Percentiles rank a stretch among this genome's conserved stretches.
Conservation (phyloP, 192 early-diverging fungal species). For the Pilaira anomala region DNA sequence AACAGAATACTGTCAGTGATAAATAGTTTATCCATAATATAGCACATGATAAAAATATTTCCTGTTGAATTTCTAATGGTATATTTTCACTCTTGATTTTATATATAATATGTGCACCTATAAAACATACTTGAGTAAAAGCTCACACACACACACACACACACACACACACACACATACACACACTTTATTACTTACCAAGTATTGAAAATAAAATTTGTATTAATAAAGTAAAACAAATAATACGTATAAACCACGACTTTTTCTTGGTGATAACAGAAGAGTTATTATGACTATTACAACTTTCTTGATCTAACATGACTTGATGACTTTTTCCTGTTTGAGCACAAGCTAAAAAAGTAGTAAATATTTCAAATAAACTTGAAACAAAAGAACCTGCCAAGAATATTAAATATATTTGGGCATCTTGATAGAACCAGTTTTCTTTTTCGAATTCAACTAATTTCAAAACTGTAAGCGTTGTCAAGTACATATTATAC, state of each 20-base stretch:
- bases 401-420: slow-evolving; percentile 15
- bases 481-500: slow-evolving; percentile 16
- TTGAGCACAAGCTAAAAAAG: neutral
- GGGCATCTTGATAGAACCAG: neutral
- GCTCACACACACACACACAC: neutral
- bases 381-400: slow-evolving; percentile 14
- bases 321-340: neutral
- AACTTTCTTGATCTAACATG: neutral
- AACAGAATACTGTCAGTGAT: neutral
- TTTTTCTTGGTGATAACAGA: neutral
- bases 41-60: neutral
- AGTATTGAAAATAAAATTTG: neutral
- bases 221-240: neutral
- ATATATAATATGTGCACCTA: slow-evolving; percentile 16
- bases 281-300: neutral
- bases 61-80: neutral
- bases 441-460: slow-evolving; percentile 5
- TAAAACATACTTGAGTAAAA: neutral
- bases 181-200: too few relatives aligned
- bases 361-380: neutral
- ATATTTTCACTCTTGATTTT: neutral
- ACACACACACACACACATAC: neutral
- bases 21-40: slow-evolving; percentile 25
- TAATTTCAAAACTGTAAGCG: slow-evolving; percentile 2
- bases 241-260: neutral